Evolutionary conservation across 176 grass and related monocot genomes (phyloP).

Genomic region (Carex pumila): DNA sequence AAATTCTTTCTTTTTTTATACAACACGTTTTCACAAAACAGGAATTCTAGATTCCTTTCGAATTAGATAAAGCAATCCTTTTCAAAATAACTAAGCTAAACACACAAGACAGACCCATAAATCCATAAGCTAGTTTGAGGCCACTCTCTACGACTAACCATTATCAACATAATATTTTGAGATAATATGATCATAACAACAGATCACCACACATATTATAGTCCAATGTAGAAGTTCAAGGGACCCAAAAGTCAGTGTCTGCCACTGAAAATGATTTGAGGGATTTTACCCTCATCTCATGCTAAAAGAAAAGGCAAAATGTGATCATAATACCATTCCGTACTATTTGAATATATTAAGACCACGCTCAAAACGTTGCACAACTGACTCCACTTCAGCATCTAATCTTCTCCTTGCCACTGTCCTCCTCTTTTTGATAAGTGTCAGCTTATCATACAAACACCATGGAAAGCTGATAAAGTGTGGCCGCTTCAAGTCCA

Average conservation of each 20-base stretch:
- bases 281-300: neutral
- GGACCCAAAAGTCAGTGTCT: no score
- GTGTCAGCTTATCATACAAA: constrained; percentile 51
- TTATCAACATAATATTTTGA: neutral
- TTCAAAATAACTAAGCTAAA: no score
- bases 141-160: neutral
- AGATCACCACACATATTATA: neutral
- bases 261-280: neutral
- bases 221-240: no score
- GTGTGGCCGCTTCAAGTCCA: constrained; percentile 48
- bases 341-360: constrained; percentile 19
- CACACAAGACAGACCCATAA: neutral
- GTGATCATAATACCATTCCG: neutral
- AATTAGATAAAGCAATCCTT: no score
- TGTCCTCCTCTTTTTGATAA: constrained; percentile 52
- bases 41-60: no score
- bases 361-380: constrained; percentile 16
- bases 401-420: constrained; percentile 3
- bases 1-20: no score
- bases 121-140: neutral
- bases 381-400: constrained; percentile 21
- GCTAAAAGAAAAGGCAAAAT: neutral
- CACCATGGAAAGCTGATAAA: constrained; percentile 93
- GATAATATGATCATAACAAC: neutral
- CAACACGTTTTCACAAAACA: neutral